These are phyloP conservation scores for Suillus subaureus DNA, from an alignment of 768 basidiomycete genomes.

Conservation along the genomic window DNA sequence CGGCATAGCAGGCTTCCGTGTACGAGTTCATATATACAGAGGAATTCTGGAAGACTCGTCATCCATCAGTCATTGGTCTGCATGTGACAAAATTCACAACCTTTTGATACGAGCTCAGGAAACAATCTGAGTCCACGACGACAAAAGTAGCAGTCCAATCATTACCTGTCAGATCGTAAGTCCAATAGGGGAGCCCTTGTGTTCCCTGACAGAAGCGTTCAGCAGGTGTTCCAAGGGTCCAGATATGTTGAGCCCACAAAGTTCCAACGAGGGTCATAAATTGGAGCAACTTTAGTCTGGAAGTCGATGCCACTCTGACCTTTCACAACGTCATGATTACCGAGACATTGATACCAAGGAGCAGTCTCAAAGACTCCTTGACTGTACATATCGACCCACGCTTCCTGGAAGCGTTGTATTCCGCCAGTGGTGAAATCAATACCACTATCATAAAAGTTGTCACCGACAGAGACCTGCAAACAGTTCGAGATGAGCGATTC, in stretches of 20 bases:
- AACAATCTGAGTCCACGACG: constrained; percentile 5
- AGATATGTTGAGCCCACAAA: background rate
- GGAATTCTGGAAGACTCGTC: background rate
- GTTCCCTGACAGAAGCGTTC: background rate
- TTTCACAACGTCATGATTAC: constrained; percentile 4
- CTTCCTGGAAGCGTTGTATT: constrained; percentile 5
- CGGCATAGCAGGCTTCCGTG: constrained; percentile 2
- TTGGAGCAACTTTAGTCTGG: constrained; percentile 4
- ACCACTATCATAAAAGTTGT: constrained; percentile 5
- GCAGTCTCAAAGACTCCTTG: background rate
- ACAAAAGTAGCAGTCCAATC: constrained; percentile 5
- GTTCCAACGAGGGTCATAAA: constrained; percentile 3
- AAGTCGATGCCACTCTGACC: constrained; percentile 7
- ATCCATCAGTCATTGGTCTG: background rate
- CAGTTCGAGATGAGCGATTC: background rate
- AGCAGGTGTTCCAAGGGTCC: background rate
- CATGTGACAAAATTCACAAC: background rate
- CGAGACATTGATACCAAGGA: constrained; percentile 7
- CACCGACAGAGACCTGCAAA: background rate
- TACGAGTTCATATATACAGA: constrained; percentile 5
- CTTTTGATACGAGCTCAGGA: background rate
- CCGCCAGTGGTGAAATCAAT: constrained; percentile 2
- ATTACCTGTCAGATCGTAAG: constrained; percentile 2
- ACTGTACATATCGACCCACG: constrained; percentile 1
- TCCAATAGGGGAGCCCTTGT: constrained; percentile 3